These are phyloP conservation scores for Hypoxylon subgilvum DNA, from an alignment of 495 filamentous ascomycete species.

Conservation along the genomic window DNA sequence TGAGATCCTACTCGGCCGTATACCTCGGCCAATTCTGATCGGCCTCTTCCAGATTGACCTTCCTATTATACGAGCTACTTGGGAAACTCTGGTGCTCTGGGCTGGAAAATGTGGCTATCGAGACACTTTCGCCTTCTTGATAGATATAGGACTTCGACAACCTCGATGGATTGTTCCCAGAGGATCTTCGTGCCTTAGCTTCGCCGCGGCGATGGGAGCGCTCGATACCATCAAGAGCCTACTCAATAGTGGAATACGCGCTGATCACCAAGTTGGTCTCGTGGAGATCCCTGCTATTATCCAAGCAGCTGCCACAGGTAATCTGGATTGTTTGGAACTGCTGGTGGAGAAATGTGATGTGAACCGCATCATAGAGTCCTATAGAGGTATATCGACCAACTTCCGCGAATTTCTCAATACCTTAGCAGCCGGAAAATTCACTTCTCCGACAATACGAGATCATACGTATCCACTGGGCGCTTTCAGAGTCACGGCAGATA, in stretches of 20 bases:
- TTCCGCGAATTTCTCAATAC: no score
- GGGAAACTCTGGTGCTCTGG: neutral
- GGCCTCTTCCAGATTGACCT: constrained; percentile 4
- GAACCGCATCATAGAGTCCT: constrained; percentile 9
- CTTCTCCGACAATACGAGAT: no score
- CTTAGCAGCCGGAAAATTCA: no score
- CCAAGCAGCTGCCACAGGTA: constrained; percentile 14
- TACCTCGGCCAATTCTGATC: neutral
- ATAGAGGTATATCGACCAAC: no score
- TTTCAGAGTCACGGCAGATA: no score
- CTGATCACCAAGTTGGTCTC: no score
- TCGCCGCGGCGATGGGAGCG: constrained; percentile 11
- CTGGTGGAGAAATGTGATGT: constrained; percentile 10
- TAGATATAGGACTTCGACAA: constrained; percentile 6
- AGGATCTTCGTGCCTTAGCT: constrained; percentile 3
- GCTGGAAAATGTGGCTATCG: neutral
- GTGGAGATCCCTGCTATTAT: constrained; percentile 13
- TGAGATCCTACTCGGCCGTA: constrained; percentile 1
- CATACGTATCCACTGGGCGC: no score
- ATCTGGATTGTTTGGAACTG: constrained; percentile 8
- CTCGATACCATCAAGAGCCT: constrained; percentile 5
- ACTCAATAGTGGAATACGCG: constrained; percentile 14
- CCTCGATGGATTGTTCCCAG: neutral
- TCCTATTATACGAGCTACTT: constrained; percentile 3
- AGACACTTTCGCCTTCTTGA: constrained; percentile 8